These are phyloP conservation scores for Ustilago crameri DNA, from an alignment of 1,284 basidiomycete genomes.

Conservation along the genomic window DNA sequence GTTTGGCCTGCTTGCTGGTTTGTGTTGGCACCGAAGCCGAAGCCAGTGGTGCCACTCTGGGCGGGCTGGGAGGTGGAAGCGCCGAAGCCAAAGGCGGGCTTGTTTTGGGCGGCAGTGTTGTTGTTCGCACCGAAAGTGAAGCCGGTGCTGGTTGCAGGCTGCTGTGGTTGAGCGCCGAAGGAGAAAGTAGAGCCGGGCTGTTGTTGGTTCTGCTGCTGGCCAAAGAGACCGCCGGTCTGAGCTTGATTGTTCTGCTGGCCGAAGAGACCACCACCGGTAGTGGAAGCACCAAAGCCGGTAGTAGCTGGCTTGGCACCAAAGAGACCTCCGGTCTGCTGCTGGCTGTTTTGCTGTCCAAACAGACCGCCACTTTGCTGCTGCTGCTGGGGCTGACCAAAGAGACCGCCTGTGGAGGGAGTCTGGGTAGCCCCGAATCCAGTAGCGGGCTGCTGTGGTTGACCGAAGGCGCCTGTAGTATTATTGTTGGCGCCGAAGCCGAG, in stretches of 20 bases:
- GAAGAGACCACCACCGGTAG: constrained; percentile 62
- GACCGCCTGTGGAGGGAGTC: constrained; percentile 33
- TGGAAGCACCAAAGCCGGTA: constrained; percentile 49
- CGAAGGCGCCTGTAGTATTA: constrained; percentile 34
- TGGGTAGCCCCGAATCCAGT: constrained; percentile 47
- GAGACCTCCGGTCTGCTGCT: constrained; percentile 65
- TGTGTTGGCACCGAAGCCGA: constrained; percentile 50
- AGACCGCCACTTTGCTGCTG: constrained; percentile 59
- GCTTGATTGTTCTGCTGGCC: constrained; percentile 58
- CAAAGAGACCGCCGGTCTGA: constrained; percentile 63
- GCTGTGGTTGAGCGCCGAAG: constrained; percentile 65
- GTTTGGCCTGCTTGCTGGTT: constrained; percentile 30
- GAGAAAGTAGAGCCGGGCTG: constrained; percentile 46
- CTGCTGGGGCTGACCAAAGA: constrained; percentile 58
- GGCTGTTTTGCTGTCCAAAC: constrained; percentile 67
- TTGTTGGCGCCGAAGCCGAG: constrained; percentile 53
- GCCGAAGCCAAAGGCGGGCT: constrained; percentile 57
- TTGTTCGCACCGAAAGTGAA: constrained; percentile 55
- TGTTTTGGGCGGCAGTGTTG: constrained; percentile 50
- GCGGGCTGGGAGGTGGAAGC: constrained; percentile 35
- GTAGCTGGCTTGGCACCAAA: constrained; percentile 66
- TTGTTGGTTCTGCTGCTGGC: constrained; percentile 57
- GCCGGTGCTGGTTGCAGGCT: constrained; percentile 52
- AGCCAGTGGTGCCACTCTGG: constrained; percentile 43
- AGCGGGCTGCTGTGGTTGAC: constrained; percentile 53